Conservation (phyloP, 202 grass and related monocot genomes). For the Setaria italica region DNA sequence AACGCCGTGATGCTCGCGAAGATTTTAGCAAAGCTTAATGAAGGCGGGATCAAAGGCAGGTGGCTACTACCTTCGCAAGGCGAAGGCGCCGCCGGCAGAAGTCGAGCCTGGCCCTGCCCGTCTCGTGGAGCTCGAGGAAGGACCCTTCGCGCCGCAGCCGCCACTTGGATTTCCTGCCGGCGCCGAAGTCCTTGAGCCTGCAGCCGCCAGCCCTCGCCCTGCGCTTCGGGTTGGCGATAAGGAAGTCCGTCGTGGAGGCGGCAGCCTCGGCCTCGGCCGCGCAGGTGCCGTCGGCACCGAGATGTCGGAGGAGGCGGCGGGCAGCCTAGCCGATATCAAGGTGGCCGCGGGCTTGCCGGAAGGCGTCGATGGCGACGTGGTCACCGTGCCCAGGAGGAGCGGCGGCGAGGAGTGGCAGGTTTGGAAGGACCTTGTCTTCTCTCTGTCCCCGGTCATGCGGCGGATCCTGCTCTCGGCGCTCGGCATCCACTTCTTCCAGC, state of each 20-base stretch:
- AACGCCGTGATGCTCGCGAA: conserved; percentile 13
- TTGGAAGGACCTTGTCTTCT: too few species aligned
- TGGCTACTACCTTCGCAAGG: conserved; percentile 52
- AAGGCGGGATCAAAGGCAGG: conserved; percentile 3
- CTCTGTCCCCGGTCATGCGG: too few species aligned
- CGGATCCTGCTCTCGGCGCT: too few species aligned
- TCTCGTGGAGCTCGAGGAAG: conserved; percentile 51
- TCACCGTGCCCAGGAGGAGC: too few species aligned
- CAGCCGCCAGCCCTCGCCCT: conserved; percentile 51
- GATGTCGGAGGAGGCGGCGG: too few species aligned
- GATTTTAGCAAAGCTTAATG: conserved; percentile 15
- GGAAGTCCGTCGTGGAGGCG: conserved; percentile 49
- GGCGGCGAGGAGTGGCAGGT: too few species aligned
- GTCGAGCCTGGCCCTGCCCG: conserved; percentile 52
- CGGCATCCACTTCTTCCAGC: too few species aligned
- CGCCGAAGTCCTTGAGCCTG: conserved; percentile 36
- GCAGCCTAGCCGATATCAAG: too few species aligned
- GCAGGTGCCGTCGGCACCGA: not conserved
- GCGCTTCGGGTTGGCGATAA: conserved; percentile 49
- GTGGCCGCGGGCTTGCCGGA: too few species aligned
- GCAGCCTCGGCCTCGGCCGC: conserved; percentile 17
- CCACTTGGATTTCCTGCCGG: conserved; percentile 40
- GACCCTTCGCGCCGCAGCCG: conserved; percentile 47
- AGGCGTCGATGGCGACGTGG: too few species aligned
- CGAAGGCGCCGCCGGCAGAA: conserved; percentile 62